These are phyloP conservation scores for Bolboschoenus planiculmis DNA, from an alignment of 176 grass and related monocot species.

Conservation along the genomic window DNA sequence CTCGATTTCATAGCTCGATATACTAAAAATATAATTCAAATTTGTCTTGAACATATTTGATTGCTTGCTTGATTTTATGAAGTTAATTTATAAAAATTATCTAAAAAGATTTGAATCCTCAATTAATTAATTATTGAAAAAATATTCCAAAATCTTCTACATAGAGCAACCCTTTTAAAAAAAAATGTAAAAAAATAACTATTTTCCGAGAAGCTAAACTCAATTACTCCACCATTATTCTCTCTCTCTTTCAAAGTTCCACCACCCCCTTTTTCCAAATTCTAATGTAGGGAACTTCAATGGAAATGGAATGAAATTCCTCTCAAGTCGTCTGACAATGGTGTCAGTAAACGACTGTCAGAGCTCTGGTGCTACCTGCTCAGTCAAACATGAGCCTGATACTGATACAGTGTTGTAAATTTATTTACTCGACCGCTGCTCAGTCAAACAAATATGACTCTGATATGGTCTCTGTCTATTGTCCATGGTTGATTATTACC, in stretches of 20 bases:
- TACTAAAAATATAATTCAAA: too few relatives aligned
- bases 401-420: too few relatives aligned
- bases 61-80: too few relatives aligned
- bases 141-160: too few relatives aligned
- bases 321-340: not conserved
- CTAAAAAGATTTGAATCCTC: too few relatives aligned
- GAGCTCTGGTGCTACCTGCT: not conserved
- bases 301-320: not conserved
- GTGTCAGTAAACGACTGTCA: not conserved
- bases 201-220: not conserved
- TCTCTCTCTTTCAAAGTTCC: not conserved
- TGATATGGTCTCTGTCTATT: not conserved
- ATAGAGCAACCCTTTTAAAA: too few relatives aligned
- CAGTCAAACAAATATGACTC: not conserved
- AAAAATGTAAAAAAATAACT: not conserved
- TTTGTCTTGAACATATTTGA: too few relatives aligned
- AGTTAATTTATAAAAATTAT: too few relatives aligned
- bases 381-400: constrained; percentile 9
- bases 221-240: too few relatives aligned
- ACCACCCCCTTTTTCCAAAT: not conserved
- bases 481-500: constrained; percentile 9
- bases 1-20: too few relatives aligned
- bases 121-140: too few relatives aligned
- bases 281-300: not conserved
- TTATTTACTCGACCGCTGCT: not conserved